Percentiles rank a stretch among this genome's conserved stretches.
Conservation (phyloP, 768 basidiomycete genomes). For the Collybia nuda region DNA sequence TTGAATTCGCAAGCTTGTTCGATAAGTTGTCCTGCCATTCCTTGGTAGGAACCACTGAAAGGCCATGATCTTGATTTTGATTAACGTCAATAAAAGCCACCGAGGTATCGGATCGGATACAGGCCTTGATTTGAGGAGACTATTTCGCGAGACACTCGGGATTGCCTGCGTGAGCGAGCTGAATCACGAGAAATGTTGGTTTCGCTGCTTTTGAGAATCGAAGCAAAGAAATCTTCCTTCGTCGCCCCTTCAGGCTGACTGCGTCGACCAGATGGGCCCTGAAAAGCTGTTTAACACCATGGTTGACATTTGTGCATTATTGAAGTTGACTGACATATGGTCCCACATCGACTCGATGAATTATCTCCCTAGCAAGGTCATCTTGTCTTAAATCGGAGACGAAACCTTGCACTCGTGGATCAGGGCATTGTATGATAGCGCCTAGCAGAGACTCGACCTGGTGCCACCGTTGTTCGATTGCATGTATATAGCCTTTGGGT, state of each 20-base stretch:
- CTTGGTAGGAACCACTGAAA: slow-evolving; percentile 63
- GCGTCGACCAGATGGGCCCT: slow-evolving; percentile 72
- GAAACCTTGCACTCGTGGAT: slow-evolving; percentile 60
- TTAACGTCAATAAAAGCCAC: slow-evolving; percentile 1
- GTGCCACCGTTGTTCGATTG: slow-evolving; percentile 89
- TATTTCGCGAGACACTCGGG: slow-evolving; percentile 75
- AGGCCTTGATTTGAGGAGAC: slow-evolving; percentile 70
- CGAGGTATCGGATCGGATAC: slow-evolving; percentile 6
- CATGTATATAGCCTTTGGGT: slow-evolving; percentile 90
- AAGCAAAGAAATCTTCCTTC: slow-evolving; percentile 79
- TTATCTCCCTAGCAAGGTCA: slow-evolving; percentile 73
- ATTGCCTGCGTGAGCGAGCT: slow-evolving; percentile 68
- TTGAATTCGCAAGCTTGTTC: slow-evolving; percentile 43
- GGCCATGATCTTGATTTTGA: slow-evolving; percentile 46
- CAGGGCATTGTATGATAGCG: slow-evolving; percentile 71
- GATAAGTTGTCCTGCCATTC: slow-evolving; percentile 82
- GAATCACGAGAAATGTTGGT: slow-evolving; percentile 45
- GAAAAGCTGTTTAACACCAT: slow-evolving; percentile 9
- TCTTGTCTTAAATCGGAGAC: slow-evolving; percentile 68
- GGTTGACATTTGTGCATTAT: neutral
- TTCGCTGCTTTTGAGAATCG: slow-evolving; percentile 63
- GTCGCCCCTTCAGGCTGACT: slow-evolving; percentile 61
- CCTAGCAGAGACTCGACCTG: slow-evolving; percentile 91
- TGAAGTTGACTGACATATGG: slow-evolving; percentile 62
- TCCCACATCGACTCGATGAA: slow-evolving; percentile 73